phyloP scores from a whole-genome alignment of 2,329 filamentous ascomycete genomes.

The Xylaria sp. region DNA sequence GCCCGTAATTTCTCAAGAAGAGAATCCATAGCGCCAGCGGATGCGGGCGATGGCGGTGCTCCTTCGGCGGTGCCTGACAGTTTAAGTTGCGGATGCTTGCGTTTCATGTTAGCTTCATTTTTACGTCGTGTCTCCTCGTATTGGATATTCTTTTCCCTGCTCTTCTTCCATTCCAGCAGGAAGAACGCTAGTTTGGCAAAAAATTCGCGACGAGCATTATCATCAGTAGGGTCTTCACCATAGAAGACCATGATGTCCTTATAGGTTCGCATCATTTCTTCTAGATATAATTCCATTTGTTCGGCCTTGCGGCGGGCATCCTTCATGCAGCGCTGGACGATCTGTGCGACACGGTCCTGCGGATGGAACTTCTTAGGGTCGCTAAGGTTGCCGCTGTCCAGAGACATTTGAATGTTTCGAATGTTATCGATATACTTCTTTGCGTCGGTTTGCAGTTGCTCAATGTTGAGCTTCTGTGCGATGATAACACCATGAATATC shows the following conservation, averaged over 20 bases:
- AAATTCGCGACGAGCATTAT: slow-evolving; percentile 93
- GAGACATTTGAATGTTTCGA: slow-evolving; percentile 87
- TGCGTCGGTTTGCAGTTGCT: slow-evolving; percentile 85
- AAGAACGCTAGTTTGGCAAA: slow-evolving; percentile 92
- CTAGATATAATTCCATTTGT: slow-evolving; percentile 90
- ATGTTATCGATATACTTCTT: slow-evolving; percentile 94
- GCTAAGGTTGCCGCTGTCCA: slow-evolving; percentile 92
- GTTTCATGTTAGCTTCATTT: slow-evolving; percentile 91
- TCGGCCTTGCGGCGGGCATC: slow-evolving; percentile 94
- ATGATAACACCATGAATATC: slow-evolving; percentile 82
- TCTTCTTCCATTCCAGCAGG: slow-evolving; percentile 94
- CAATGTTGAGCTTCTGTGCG: slow-evolving; percentile 91
- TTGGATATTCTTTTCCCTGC: slow-evolving; percentile 85
- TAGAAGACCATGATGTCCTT: slow-evolving; percentile 97
- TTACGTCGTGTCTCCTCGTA: slow-evolving; percentile 82
- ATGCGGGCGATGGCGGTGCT: slow-evolving; percentile 68
- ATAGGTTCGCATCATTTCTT: slow-evolving; percentile 89
- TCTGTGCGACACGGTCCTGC: slow-evolving; percentile 89
- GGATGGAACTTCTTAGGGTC: slow-evolving; percentile 98
- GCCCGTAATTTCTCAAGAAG: slow-evolving; percentile 93
- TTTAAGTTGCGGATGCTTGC: slow-evolving; percentile 78
- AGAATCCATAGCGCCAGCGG: slow-evolving; percentile 93
- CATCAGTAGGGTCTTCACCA: slow-evolving; percentile 89
- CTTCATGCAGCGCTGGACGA: slow-evolving; percentile 95
- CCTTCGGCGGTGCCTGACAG: slow-evolving; percentile 51